A percentile compares a stretch with the other conserved stretches of the same genome.
phyloP scores from a whole-genome alignment of 2,329 filamentous ascomycete genomes.

The Microdochium bolleyi region DNA sequence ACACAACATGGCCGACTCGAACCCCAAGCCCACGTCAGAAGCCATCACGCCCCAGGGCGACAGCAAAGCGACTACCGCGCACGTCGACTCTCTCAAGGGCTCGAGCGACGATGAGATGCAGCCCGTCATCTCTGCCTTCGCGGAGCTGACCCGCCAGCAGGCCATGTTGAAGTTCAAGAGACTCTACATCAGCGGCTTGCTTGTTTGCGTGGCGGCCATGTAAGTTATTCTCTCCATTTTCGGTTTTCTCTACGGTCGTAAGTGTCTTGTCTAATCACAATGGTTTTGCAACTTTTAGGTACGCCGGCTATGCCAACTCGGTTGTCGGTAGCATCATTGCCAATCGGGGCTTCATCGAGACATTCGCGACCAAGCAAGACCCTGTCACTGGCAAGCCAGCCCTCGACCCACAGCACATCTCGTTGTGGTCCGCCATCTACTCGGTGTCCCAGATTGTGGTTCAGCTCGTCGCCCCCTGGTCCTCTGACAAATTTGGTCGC shows the following conservation, averaged over 20 bases:
- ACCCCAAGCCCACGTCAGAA: neutral
- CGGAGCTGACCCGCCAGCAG: neutral
- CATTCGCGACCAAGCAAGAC: neutral
- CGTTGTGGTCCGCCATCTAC: slow-evolving; percentile 2
- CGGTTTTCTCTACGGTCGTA: no score
- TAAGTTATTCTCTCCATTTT: neutral
- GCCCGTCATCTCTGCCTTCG: neutral
- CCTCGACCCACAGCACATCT: slow-evolving; percentile 1
- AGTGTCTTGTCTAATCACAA: neutral
- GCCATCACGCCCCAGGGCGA: neutral
- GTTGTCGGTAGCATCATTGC: neutral
- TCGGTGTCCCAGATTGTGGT: slow-evolving; percentile 1
- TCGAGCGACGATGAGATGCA: neutral
- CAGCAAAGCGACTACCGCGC: neutral
- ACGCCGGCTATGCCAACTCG: neutral
- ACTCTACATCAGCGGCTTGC: neutral
- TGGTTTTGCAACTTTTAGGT: neutral
- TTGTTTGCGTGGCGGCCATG: neutral
- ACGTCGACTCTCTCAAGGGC: neutral
- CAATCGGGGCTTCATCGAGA: neutral
- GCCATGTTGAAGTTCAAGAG: neutral
- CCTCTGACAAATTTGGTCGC: slow-evolving; percentile 1
- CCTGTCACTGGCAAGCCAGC: neutral
- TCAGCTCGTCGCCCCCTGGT: slow-evolving; percentile 1
- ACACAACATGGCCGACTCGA: neutral